These are phyloP conservation scores for Taphrina communis DNA, from an alignment of 1,139 yeast species.

Conservation along the genomic window DNA sequence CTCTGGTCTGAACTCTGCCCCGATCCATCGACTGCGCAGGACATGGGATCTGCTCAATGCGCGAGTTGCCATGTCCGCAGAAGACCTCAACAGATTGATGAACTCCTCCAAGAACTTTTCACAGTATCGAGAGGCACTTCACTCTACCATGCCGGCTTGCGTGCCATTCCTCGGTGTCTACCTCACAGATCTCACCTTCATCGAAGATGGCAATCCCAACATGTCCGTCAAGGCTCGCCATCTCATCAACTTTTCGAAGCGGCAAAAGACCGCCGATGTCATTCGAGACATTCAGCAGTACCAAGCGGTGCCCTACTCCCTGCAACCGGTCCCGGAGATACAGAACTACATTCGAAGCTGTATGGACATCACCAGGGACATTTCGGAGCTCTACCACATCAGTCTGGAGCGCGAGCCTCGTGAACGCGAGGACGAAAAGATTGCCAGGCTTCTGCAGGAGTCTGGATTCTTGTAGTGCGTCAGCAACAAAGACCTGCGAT, in stretches of 20 bases:
- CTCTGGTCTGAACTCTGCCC: conserved; percentile 85
- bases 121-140: conserved; percentile 82
- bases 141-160: conserved; percentile 76
- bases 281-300: conserved; percentile 78
- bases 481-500: not conserved
- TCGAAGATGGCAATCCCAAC: conserved; percentile 92
- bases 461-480: conserved; percentile 45
- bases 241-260: conserved; percentile 77
- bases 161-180: conserved; percentile 94
- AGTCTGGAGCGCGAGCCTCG: conserved; percentile 47
- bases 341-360: conserved; percentile 54
- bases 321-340: conserved; percentile 68
- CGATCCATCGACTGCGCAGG: conserved; percentile 80
- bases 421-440: conserved; percentile 47
- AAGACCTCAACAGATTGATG: conserved; percentile 81
- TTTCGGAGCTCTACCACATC: conserved; percentile 46
- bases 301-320: conserved; percentile 68
- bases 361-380: conserved; percentile 43
- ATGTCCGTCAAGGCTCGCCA: conserved; percentile 60
- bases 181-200: conserved; percentile 86
- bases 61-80: conserved; percentile 61
- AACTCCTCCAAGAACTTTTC: conserved; percentile 84
- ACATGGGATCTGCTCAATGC: conserved; percentile 79
- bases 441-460: conserved; percentile 46
- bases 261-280: conserved; percentile 75